phyloP scores from a whole-genome alignment of 1,284 basidiomycete genomes.

The Xerocomus amazonicus region DNA sequence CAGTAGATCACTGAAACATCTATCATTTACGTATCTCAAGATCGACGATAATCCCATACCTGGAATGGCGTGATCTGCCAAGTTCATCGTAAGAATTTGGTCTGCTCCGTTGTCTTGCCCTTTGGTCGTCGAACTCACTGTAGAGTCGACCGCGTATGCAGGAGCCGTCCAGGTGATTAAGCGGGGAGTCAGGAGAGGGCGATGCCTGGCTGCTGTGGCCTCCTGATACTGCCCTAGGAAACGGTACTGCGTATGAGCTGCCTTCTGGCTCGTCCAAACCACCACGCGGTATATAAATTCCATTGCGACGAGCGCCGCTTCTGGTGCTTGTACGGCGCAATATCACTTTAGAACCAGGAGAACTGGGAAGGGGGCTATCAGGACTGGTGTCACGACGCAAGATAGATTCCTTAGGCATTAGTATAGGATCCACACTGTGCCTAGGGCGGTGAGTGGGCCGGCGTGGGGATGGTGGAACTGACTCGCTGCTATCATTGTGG shows the following conservation, averaged over 20 bases:
- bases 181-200: conserved; percentile 34
- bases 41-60: conserved; percentile 70
- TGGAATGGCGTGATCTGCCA: conserved; percentile 47
- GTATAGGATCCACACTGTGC: conserved; percentile 52
- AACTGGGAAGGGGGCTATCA: conserved; percentile 39
- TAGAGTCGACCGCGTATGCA: conserved; percentile 61
- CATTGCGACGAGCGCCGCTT: conserved; percentile 44
- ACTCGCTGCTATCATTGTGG: conserved; percentile 46
- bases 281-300: conserved; percentile 45
- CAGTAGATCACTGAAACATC: conserved; percentile 63
- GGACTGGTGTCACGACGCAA: conserved; percentile 56
- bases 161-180: conserved; percentile 43
- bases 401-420: conserved; percentile 57
- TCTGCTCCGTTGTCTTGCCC: conserved; percentile 48
- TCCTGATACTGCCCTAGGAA: conserved; percentile 51
- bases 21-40: conserved; percentile 49
- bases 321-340: conserved; percentile 57
- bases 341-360: conserved; percentile 43
- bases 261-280: conserved; percentile 35
- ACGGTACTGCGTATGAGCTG: conserved; percentile 49
- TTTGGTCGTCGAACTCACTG: conserved; percentile 61
- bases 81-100: conserved; percentile 70
- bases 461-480: conserved; percentile 46
- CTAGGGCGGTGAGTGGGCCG: conserved; percentile 60
- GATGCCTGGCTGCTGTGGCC: conserved; percentile 39